Base-by-base conservation (phyloP, 2,329 filamentous ascomycete genomes). In the Ambrosiella xylebori region DNA sequence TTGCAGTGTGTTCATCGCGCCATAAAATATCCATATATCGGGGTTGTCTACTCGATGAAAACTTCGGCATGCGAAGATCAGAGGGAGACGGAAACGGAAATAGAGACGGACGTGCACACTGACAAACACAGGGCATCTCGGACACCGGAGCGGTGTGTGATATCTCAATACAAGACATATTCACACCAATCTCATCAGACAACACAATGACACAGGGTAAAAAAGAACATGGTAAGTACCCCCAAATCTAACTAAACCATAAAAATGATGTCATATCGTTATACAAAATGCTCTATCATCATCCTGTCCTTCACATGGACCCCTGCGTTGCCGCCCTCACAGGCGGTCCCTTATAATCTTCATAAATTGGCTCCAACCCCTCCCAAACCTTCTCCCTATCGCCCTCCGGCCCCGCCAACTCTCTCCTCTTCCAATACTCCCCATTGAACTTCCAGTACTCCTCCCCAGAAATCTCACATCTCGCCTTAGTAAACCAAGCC, bases 361-460 rank as follows among this genome's bases (percentile, higher is more conserved):
- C 66, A 67, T 84, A 95, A 59, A 95, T 84, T 64, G 86, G 83
- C 71, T 95, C 88, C 68, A 89, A 66, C 27, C 80, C 77, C 62
- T 80, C 78, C 89, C 90, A 87, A 57, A 74, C 74, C 65, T 74
- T 66, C 37, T 65, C 58, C 19, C 39, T 17, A 61, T 79, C 75
- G 56, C 85, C 80, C 58, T 76, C 70, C 5, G 73, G 73, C 17
- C 81, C 83, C 45, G 83, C 84, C 68, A 74, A 76, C 55, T 85
- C 77, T 61, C 88, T 76, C 65, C 82, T 74, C 65, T 80, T 76
- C 93, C 93, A 98, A 70, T 98, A 98, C 68, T 86, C 79, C 44
- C 85, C 86, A 65, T 82, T 94, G 66, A 91, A 94, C 64, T 83
- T 76, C 93, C 93, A 98, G 71, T 85, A 95, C 63, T 84, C 78